phyloP scores from a whole-genome alignment of 1,284 basidiomycete species.

The Flammula alnicola region DNA sequence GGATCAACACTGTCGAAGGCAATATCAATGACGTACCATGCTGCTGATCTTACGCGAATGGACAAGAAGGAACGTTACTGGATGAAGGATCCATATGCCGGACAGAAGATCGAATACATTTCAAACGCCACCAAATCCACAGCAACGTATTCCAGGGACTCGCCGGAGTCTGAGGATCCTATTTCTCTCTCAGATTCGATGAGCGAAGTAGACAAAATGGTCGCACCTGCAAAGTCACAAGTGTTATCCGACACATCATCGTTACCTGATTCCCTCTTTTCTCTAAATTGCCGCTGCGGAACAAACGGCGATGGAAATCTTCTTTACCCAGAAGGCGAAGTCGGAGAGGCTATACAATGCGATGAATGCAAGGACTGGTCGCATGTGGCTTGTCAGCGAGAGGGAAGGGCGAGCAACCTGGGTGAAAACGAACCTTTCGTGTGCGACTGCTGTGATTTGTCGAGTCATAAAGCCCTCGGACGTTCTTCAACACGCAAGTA shows the following conservation, averaged over 20 bases:
- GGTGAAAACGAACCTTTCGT: conserved; percentile 13
- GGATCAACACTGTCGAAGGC: too few species aligned
- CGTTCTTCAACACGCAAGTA: neutral
- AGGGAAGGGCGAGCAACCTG: conserved; percentile 18
- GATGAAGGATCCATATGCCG: neutral
- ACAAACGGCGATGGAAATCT: conserved; percentile 23
- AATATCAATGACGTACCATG: neutral
- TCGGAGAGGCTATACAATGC: conserved; percentile 28
- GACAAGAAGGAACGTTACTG: neutral
- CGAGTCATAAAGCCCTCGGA: neutral
- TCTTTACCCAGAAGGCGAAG: conserved; percentile 3
- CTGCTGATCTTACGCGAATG: neutral
- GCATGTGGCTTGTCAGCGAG: conserved; percentile 30
- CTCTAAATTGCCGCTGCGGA: conserved; percentile 29
- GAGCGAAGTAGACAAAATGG: too few species aligned
- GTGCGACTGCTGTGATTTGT: conserved; percentile 19
- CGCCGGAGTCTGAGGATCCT: too few species aligned
- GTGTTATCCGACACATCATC: conserved; percentile 1
- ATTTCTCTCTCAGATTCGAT: too few species aligned
- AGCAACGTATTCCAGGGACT: neutral
- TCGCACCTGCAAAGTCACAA: neutral
- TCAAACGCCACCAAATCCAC: neutral
- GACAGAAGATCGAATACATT: neutral
- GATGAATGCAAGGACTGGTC: conserved; percentile 25
- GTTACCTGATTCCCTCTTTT: conserved; percentile 18